Evolutionary conservation across 805 yeast genomes (phyloP), one percentile per base, ranked within the genome.

Genomic region (Candida montana): DNA sequence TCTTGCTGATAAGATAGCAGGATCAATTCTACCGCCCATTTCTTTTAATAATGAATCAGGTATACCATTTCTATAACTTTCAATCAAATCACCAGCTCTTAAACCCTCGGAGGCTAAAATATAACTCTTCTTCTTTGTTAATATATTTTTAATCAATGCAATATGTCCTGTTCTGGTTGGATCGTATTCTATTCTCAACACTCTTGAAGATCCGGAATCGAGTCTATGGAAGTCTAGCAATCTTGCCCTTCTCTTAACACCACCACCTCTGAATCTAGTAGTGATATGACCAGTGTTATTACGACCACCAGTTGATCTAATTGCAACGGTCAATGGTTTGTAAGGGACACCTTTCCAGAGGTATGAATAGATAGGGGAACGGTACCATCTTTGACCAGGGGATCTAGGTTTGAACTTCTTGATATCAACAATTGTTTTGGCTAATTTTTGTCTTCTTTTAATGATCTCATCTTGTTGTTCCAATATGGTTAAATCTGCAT

Each of bases 211-310:
- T 21, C 97, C 98, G 1, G 80, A 65, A 3, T 61, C 73, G 31
- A 61, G 55, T 57, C 99, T 76, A 53, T 71, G 67, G 55, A 81
- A 81, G 64, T 93, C 99, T 18, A 93, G 74, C 27, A 86, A 62
- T 55, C 99, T 77, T 31, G 86, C 73, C 64, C 99, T 79, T 57
- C 91, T 81, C 63, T 85, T 86, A 62, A 85, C 93, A 28, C 98
- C 98, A 55, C 99, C 99, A 61, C 98, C 99, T 63, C 95, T 79
- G 63, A 93, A 96, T 60, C 99, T 79, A 35, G 87, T 83, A 5
- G 96, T 88, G 55, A 93, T 87, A 52, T 77, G 75, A 51, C 99
- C 99, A 4, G 83, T 70, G 63, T 83, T 72, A 63, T 91, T 90
- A 68, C 99, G 81, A 50, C 99, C 99, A 40, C 95, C 83, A 36